Conservation (phyloP, 768 basidiomycete species). For the Calocybe indica region DNA sequence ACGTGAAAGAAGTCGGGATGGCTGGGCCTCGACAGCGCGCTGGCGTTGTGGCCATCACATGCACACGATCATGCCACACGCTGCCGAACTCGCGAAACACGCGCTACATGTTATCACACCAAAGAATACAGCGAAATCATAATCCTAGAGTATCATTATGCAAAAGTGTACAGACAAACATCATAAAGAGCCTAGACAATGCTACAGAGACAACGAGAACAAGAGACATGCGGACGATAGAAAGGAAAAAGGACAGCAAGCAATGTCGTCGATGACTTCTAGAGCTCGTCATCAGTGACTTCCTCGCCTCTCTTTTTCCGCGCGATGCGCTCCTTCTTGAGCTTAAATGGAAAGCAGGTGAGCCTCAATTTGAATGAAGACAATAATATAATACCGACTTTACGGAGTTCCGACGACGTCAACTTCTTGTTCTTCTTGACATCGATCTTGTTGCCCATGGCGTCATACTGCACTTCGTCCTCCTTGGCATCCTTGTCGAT, state of each 20-base stretch:
- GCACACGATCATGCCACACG: no score
- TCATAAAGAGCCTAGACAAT: not conserved
- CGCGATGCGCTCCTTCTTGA: slow-evolving; percentile 96
- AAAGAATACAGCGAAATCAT: no score
- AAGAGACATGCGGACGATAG: slow-evolving; percentile 3
- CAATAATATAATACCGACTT: slow-evolving; percentile 31
- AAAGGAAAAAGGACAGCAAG: slow-evolving; percentile 3
- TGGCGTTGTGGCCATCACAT: no score
- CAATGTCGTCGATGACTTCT: slow-evolving; percentile 14
- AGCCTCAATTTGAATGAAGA: not conserved
- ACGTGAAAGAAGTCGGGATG: no score
- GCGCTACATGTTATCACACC: no score
- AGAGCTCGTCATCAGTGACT: slow-evolving; percentile 60
- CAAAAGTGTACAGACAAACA: no score
- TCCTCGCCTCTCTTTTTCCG: slow-evolving; percentile 86
- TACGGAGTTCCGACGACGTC: slow-evolving; percentile 76
- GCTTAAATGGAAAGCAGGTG: slow-evolving; percentile 15
- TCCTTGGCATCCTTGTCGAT: slow-evolving; percentile 94
- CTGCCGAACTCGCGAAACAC: no score
- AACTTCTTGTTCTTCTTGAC: slow-evolving; percentile 83
- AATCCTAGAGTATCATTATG: no score
- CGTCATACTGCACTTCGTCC: slow-evolving; percentile 89
- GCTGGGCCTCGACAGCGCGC: no score
- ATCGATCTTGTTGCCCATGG: slow-evolving; percentile 97
- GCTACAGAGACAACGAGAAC: slow-evolving; percentile 1